phyloP scores from a whole-genome alignment of 169 alveolate genomes.

The Perkinsus olseni region DNA sequence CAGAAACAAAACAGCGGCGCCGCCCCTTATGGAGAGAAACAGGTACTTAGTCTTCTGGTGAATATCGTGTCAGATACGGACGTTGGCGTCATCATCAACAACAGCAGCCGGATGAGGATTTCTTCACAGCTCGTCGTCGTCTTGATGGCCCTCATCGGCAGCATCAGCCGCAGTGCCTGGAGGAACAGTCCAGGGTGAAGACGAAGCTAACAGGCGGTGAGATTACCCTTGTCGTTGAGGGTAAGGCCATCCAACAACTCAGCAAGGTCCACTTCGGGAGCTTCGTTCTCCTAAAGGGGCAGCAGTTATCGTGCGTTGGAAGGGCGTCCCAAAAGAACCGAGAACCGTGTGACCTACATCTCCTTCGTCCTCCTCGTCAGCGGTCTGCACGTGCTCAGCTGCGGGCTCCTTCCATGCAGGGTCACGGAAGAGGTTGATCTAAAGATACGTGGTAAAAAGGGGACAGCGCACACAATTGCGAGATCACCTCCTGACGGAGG shows the following conservation, averaged over 20 bases:
- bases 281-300: not conserved
- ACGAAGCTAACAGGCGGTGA: not conserved
- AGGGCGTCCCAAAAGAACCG: no score
- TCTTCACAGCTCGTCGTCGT: not conserved
- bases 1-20: no score
- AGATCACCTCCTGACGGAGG: slow-evolving; percentile 12
- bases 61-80: not conserved
- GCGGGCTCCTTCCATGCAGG: slow-evolving; percentile 7
- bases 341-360: not conserved
- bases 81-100: not conserved
- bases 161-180: not conserved
- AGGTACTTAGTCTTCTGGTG: not conserved
- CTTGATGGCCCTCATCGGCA: not conserved
- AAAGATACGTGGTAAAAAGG: not conserved
- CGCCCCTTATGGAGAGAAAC: not conserved
- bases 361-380: not conserved
- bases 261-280: slow-evolving; percentile 7
- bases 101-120: not conserved
- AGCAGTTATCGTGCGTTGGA: not conserved
- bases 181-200: not conserved
- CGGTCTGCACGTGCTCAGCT: not conserved
- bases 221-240: slow-evolving; percentile 5
- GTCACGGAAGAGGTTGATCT: slow-evolving; percentile 19
- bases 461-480: not conserved
- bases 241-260: slow-evolving; percentile 25